Base-by-base conservation (phyloP, 257 asterid genomes). In the Salvia miltiorrhiza region DNA sequence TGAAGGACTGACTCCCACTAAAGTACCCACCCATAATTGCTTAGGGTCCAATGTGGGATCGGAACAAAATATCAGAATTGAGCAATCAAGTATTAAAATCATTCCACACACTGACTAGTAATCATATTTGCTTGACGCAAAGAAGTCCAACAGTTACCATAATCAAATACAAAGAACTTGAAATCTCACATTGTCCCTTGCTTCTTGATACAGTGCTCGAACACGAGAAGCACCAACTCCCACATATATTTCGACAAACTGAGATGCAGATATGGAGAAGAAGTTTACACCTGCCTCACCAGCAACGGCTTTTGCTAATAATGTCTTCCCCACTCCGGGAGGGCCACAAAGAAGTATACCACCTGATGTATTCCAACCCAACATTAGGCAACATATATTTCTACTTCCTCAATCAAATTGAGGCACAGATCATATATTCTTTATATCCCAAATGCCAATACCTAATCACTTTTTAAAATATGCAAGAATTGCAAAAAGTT, bases 221-320 rank as follows among this genome's bases (percentile, higher is more conserved):
- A 93, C 99, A 65, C 96, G 99, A 72, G 99, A 85, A 74, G 99
- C 99, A 65, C 99, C 99, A 71, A 93, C 99, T 40, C 99, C 97
- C 59, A 93, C 96, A 74, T 93, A 93, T 75, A 93, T 93, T 75
- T 93, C 99, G 3, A 93, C 96, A 76, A 93, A 93, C 87, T 93
- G 96, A 75, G 99, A 88, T 23, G 99, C 99, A 73, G 99, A 93
- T 65, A 93, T 93, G 66, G 99, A 93, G n/a, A n/a, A 93, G 94
- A 93, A 93, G 79, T 88, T 93, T 72, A 93, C 98, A 39, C 96
- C 98, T 68, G 98, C 98, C 85, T 93, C 97, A 63, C 98, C 97
- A 76, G 97, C 98, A 56, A 93, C 97, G 48, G 98, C 97, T 85
- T 93, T 90, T 64, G 98, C 98, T 71, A 93, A 79, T 66, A 93